Conservation (phyloP, 345 rosid species). For the Hevea brasiliensis region DNA sequence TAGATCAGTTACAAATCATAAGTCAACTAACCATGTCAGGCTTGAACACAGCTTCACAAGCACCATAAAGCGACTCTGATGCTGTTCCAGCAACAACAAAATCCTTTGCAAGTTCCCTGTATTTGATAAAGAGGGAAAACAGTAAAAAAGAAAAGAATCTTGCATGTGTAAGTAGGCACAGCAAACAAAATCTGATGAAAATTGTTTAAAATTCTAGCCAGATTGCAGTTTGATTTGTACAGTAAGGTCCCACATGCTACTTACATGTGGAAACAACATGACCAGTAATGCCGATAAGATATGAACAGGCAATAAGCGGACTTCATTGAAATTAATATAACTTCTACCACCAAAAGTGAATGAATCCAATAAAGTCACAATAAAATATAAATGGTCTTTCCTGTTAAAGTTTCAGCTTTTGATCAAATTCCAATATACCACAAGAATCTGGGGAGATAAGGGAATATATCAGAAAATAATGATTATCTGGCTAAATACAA, state of each 20-base stretch:
- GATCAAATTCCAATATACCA: neutral
- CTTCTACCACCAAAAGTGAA: neutral
- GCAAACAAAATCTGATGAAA: neutral
- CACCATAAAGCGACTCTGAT: slow-evolving; percentile 92
- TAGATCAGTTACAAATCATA: neutral
- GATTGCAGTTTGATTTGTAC: slow-evolving; percentile 1
- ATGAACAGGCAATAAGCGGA: neutral
- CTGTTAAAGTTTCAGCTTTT: neutral
- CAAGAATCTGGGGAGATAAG: neutral
- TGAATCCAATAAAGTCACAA: neutral
- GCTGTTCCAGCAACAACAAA: slow-evolving; percentile 97
- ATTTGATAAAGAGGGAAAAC: slow-evolving; percentile 11
- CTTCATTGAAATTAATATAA: neutral
- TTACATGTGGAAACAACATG: neutral
- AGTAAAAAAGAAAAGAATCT: slow-evolving; percentile 2
- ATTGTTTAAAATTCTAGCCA: neutral
- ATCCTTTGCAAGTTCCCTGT: slow-evolving; percentile 93
- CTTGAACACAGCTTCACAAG: slow-evolving; percentile 91
- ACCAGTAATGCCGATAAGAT: neutral
- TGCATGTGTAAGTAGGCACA: neutral
- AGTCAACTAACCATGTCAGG: slow-evolving; percentile 76
- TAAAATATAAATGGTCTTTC: neutral
- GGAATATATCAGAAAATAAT: neutral
- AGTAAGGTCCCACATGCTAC: neutral
- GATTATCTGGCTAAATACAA: too few relatives aligned